These are phyloP conservation scores for Penicillium atrosanguineum DNA, from an alignment of 495 filamentous ascomycete species.

Conservation along the genomic window DNA sequence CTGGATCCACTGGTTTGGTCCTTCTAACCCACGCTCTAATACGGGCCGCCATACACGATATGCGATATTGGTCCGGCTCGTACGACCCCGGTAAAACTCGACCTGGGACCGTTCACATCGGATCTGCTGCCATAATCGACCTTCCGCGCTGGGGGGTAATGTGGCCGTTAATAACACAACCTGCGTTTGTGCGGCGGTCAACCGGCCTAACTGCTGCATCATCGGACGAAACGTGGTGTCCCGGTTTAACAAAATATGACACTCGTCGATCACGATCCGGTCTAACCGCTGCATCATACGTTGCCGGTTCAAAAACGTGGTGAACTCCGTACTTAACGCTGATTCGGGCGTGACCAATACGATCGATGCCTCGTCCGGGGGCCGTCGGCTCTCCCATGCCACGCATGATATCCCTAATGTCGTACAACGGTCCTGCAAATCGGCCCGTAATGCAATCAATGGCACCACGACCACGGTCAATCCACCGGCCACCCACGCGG, in stretches of 20 bases:
- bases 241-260: background rate
- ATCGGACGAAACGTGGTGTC: background rate
- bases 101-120: background rate
- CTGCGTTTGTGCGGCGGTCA: constrained; percentile 3
- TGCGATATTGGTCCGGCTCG: background rate
- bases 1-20: background rate
- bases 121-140: constrained; percentile 1
- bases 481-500: constrained; percentile 14
- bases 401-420: constrained; percentile 2
- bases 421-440: constrained; percentile 11
- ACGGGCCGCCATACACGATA: background rate
- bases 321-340: background rate
- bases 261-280: background rate
- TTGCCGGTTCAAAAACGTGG: background rate
- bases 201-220: background rate
- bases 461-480: constrained; percentile 4
- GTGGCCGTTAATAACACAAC: constrained; percentile 26
- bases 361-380: constrained; percentile 11
- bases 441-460: constrained; percentile 12
- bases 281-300: background rate
- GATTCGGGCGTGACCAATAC: constrained; percentile 22
- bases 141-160: constrained; percentile 11
- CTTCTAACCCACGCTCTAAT: background rate
- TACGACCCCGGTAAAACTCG: background rate
- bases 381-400: constrained; percentile 5